phyloP scores from a whole-genome alignment of 2,329 filamentous ascomycete genomes.

The Diaporthe sp. region DNA sequence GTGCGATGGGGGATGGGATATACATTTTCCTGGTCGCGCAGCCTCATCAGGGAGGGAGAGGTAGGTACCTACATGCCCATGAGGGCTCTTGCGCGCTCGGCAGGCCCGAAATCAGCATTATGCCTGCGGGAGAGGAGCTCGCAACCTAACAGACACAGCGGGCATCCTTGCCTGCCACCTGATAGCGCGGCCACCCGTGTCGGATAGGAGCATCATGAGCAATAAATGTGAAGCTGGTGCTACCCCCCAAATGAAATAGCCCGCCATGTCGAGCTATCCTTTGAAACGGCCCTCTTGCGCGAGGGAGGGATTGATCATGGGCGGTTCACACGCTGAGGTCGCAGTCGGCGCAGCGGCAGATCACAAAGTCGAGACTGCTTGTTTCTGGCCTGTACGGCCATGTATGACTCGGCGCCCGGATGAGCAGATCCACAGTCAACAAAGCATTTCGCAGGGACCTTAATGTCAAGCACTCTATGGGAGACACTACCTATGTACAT shows the following conservation, averaged over 20 bases:
- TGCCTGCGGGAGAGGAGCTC: conserved; percentile 15
- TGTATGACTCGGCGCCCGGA: conserved; percentile 20
- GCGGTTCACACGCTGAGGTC: neutral
- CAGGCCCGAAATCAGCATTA: conserved; percentile 31
- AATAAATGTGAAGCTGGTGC: conserved; percentile 31
- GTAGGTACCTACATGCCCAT: neutral
- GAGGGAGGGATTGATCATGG: neutral
- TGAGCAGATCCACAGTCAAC: conserved; percentile 12
- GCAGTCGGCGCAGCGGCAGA: conserved; percentile 13
- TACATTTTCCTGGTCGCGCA: neutral
- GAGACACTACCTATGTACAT: conserved; percentile 1
- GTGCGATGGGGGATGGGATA: neutral
- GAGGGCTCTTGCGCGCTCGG: conserved; percentile 10
- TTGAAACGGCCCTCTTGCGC: conserved; percentile 32
- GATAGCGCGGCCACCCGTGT: conserved; percentile 8
- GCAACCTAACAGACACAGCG: conserved; percentile 1
- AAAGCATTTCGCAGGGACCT: conserved; percentile 4
- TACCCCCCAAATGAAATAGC: conserved; percentile 23
- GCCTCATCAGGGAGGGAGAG: neutral
- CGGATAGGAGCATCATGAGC: conserved; percentile 3
- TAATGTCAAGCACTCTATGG: neutral
- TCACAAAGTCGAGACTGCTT: neutral
- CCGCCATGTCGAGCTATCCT: neutral
- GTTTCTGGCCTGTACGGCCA: neutral
- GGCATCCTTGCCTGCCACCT: conserved; percentile 20